Percentiles rank a stretch among this genome's conserved stretches.
phyloP scores from a whole-genome alignment of 73 alveolate species.

The Halteria grandinella region DNA sequence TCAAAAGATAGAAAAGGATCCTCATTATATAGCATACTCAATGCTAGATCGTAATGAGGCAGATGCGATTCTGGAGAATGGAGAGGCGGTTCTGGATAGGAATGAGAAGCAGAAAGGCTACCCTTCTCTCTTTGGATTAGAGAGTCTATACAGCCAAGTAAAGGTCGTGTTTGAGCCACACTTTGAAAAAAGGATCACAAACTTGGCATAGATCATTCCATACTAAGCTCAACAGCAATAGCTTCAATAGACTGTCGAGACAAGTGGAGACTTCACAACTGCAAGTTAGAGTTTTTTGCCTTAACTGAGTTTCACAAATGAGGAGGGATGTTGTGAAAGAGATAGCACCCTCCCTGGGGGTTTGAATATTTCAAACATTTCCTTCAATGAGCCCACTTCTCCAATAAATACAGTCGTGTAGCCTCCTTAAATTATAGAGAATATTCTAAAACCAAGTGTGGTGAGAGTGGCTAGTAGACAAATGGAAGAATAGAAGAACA shows the following conservation, averaged over 20 bases:
- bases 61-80: slow-evolving; percentile 2
- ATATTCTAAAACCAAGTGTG: too few species aligned
- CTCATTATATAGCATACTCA: slow-evolving; percentile 3
- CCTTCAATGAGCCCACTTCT: slow-evolving; percentile 29
- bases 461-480: too few species aligned
- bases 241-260: background rate
- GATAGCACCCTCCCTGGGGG: slow-evolving; percentile 1
- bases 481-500: too few species aligned
- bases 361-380: slow-evolving; percentile 10
- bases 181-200: slow-evolving; percentile 1
- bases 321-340: slow-evolving; percentile 18
- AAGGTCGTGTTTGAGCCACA: slow-evolving; percentile 15
- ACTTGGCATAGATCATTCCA: background rate
- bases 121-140: slow-evolving; percentile 19
- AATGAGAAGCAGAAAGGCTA: slow-evolving; percentile 20
- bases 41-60: slow-evolving; percentile 3
- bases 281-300: slow-evolving; percentile 9
- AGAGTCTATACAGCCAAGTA: background rate
- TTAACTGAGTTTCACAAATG: slow-evolving; percentile 2
- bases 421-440: too few species aligned
- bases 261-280: slow-evolving; percentile 31
- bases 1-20: background rate
- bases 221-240: background rate
- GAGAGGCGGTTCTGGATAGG: slow-evolving; percentile 1
- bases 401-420: background rate